Evolutionary conservation across 345 rosid genomes (phyloP).

Genomic region (Brassica cretica): DNA sequence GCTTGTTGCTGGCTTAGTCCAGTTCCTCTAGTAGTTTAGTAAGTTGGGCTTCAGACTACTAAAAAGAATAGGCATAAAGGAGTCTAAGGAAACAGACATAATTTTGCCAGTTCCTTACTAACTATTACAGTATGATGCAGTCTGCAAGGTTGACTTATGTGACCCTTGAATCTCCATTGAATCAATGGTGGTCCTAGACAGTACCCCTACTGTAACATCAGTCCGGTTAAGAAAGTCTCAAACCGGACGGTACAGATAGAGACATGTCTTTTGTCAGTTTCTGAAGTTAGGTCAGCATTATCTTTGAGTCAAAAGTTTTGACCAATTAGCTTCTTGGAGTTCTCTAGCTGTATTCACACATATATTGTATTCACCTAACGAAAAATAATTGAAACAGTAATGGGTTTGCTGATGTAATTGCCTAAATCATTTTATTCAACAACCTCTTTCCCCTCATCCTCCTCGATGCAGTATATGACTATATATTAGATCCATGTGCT

Average conservation of each 20-base stretch:
- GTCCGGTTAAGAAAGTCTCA: constrained; percentile 11
- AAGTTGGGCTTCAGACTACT: not conserved
- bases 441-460: not conserved
- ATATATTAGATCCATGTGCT: constrained; percentile 5
- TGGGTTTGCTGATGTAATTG: constrained; percentile 23
- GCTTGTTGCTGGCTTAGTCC: not conserved
- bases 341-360: constrained; percentile 28
- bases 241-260: constrained; percentile 14
- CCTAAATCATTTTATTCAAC: constrained; percentile 18
- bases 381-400: constrained; percentile 6
- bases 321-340: constrained; percentile 11
- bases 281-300: not conserved
- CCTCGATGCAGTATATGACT: not conserved
- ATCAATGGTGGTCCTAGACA: constrained; percentile 21
- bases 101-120: not conserved
- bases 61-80: not conserved
- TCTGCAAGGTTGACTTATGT: constrained; percentile 8
- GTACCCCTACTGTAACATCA: not conserved
- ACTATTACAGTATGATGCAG: not conserved
- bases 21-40: not conserved
- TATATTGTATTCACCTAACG: constrained; percentile 8
- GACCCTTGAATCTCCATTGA: not conserved
- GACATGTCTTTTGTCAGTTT: not conserved
- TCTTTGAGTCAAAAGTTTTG: constrained; percentile 17
- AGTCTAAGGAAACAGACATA: not conserved